Evolutionary conservation across 352 stramenopile species (phyloP), one percentile per base, ranked within the genome.

Genomic region (Poterioochromonas sp.): DNA sequence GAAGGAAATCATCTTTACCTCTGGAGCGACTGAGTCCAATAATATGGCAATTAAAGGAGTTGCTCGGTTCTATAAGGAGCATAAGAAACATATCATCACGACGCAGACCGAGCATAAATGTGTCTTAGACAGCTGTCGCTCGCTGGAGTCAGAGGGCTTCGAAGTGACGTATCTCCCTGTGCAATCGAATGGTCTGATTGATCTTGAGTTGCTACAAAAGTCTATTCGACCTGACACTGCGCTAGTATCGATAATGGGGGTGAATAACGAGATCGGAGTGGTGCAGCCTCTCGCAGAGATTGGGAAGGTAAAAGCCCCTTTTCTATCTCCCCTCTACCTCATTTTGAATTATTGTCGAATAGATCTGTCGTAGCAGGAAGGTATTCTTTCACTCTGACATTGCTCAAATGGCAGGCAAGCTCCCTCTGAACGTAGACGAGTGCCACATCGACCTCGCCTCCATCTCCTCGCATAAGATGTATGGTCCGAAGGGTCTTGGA

Each of bases 221-320:
- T 90, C 92, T 0, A 97, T 99, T 82, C 90, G 93, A 32, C 88
- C 89, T 32, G 88, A 96, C 79, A 99, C 96, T n/a, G 89, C 91
- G 26, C 85, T 99, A 0, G 91, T 98, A 37, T 97, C 90, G 63
- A 87, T 99, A 58, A 99, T 99, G 89, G 95, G 94, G 0, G 95
- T 99, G 62, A 98, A 99, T 88, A 99, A 99, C 84, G 96, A 99
- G 86, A 99, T 99, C 85, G 96, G 96, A 44, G 96, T 98, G 40
- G 79, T 98, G 39, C 96, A 99, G 85, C 94, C 94, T 12, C 86
- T 99, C 0, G 62, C 77, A 76, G 81, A 85, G 77, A 85, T 85
- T 51, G 82, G 82, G 26, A 76, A 68, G 29, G 53, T 63, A 63
- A 35, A 11, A 35, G 26, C 26, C 8, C n/a, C n/a, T 70, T 22